phyloP scores from a whole-genome alignment of 805 yeast species.

The Yarrowia sp. region DNA sequence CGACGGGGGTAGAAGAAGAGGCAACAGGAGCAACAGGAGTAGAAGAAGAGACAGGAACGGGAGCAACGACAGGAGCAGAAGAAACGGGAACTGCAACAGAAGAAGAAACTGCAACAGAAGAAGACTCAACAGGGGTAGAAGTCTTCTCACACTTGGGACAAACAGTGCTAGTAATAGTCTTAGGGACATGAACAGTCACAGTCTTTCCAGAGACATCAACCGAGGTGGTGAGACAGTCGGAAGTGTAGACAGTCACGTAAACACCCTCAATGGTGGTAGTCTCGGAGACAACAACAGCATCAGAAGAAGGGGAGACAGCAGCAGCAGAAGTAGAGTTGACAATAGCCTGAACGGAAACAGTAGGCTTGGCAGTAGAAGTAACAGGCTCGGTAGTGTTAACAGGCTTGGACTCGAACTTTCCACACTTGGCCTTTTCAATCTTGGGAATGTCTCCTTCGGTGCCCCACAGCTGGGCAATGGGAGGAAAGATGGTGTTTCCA shows the following conservation, averaged over 20 bases:
- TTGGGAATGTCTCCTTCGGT: not conserved
- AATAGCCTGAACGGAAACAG: too few species aligned
- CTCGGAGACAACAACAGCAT: not conserved
- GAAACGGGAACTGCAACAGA: not conserved
- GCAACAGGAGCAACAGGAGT: not conserved
- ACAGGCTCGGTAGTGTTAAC: not conserved
- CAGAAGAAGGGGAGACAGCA: not conserved
- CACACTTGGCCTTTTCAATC: not conserved
- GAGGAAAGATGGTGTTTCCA: constrained; percentile 13
- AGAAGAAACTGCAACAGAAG: not conserved
- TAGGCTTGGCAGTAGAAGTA: not conserved
- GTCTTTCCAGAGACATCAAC: not conserved
- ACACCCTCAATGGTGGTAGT: not conserved
- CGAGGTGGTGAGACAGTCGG: not conserved
- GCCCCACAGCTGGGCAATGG: constrained; percentile 13
- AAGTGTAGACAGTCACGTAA: constrained; percentile 3
- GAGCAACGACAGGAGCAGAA: not conserved
- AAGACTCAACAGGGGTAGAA: not conserved
- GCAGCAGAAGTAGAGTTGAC: not conserved
- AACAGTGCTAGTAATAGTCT: not conserved
- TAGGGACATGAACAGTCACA: not conserved
- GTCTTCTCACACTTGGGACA: constrained; percentile 3
- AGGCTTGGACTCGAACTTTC: not conserved
- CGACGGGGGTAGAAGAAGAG: too few species aligned
- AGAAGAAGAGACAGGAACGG: not conserved